Percentiles rank a stretch among this genome's conserved stretches.
Conservation (phyloP, 805 yeast genomes). For the Naumovozyma castellii region DNA sequence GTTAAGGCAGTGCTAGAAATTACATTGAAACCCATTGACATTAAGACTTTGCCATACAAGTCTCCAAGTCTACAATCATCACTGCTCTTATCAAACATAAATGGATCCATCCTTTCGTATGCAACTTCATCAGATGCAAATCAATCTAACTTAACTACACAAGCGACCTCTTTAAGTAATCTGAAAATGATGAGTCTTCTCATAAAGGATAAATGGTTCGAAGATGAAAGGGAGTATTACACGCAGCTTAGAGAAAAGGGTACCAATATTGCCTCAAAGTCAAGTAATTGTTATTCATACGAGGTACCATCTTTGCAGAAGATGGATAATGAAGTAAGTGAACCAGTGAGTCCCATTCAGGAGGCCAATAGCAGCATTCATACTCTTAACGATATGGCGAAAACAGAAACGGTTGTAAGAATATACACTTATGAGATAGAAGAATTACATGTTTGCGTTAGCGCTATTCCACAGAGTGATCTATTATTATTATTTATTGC, state of each 20-base stretch:
- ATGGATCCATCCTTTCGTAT: constrained; percentile 26
- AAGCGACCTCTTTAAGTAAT: constrained; percentile 17
- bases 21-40: constrained; percentile 14
- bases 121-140: constrained; percentile 8
- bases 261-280: constrained; percentile 1
- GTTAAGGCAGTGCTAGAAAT: constrained; percentile 13
- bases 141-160: constrained; percentile 2
- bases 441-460: constrained; percentile 24
- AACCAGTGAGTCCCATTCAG: neutral
- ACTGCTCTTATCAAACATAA: constrained; percentile 15
- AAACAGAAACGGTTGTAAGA: constrained; percentile 1
- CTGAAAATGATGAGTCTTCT: constrained; percentile 28
- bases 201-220: constrained; percentile 28
- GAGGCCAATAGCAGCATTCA: constrained; percentile 7
- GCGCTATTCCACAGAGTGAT: constrained; percentile 25
- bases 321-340: neutral
- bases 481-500: constrained; percentile 22
- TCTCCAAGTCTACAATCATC: constrained; percentile 20
- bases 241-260: constrained; percentile 2
- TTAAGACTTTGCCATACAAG: constrained; percentile 10
- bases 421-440: constrained; percentile 28
- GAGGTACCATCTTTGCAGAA: constrained; percentile 1
- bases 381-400: neutral
- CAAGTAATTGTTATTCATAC: constrained; percentile 10
- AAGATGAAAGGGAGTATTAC: constrained; percentile 16